Conservation (phyloP, 2,329 filamentous ascomycete species). For the Basipetospora chlamydospora region DNA sequence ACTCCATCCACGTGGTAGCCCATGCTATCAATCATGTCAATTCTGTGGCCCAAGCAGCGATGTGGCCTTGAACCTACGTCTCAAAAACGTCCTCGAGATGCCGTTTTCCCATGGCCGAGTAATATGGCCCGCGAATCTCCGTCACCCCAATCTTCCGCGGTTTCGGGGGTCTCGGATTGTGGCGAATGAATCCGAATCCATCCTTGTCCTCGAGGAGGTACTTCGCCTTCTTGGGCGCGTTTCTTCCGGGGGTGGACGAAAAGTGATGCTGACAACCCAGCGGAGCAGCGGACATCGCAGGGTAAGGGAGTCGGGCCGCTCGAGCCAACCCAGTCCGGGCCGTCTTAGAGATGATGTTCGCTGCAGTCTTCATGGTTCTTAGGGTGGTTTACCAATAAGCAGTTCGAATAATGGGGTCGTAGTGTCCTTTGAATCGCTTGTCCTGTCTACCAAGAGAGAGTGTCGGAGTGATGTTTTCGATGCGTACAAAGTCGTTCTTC, state of each 20-base stretch:
- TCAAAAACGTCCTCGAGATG: conserved; percentile 37
- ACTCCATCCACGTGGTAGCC: conserved; percentile 38
- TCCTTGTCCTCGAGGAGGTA: conserved; percentile 31
- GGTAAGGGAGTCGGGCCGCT: no score
- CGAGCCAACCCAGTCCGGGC: no score
- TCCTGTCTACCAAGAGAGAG: no score
- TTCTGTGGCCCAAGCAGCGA: not conserved
- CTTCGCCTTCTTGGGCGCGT: conserved; percentile 6
- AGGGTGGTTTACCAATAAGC: no score
- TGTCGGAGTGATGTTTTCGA: no score
- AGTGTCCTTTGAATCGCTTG: no score
- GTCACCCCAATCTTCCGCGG: conserved; percentile 34
- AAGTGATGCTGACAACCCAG: not conserved
- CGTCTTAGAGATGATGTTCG: no score
- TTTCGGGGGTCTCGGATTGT: conserved; percentile 32
- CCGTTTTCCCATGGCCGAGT: conserved; percentile 36
- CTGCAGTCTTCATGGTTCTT: no score
- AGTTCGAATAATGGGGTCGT: no score
- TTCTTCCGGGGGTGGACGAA: not conserved
- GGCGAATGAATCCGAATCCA: conserved; percentile 34
- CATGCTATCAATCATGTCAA: conserved; percentile 23
- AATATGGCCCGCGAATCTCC: conserved; percentile 41
- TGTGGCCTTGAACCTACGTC: conserved; percentile 25
- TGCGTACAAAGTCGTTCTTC: no score
- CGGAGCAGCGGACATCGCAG: no score